Evolutionary conservation across 805 yeast species (phyloP).

Genomic region (Kregervanrija pseudodelftensis): DNA sequence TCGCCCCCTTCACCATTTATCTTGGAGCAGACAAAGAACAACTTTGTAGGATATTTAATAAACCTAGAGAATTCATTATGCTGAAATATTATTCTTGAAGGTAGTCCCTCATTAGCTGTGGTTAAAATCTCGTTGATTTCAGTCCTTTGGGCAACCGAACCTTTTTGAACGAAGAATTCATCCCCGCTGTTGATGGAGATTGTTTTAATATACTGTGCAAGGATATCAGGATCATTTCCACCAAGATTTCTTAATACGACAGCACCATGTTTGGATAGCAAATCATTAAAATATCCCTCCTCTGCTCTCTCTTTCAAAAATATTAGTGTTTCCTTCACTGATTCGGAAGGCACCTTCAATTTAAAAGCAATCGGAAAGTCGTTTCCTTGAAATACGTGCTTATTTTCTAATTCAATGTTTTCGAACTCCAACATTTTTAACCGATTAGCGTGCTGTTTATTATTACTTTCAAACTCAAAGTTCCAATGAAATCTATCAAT

Average conservation of each 20-base stretch:
- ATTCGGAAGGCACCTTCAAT: neutral
- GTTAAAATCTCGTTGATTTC: constrained; percentile 18
- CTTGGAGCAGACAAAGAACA: constrained; percentile 20
- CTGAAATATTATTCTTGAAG: constrained; percentile 18
- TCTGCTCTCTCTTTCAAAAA: constrained; percentile 12
- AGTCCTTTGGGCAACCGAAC: constrained; percentile 23
- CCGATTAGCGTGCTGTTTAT: too few relatives aligned
- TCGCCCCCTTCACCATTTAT: constrained; percentile 25
- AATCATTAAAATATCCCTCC: constrained; percentile 15
- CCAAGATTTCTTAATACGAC: constrained; percentile 22
- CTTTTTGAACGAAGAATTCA: constrained; percentile 24
- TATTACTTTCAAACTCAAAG: too few relatives aligned
- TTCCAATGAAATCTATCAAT: too few relatives aligned
- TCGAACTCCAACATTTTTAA: constrained; percentile 7
- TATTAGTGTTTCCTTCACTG: neutral
- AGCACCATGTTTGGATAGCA: constrained; percentile 23
- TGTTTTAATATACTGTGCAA: constrained; percentile 17
- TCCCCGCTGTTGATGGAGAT: constrained; percentile 19
- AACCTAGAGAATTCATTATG: constrained; percentile 31
- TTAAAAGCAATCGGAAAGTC: neutral
- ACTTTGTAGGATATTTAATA: constrained; percentile 21
- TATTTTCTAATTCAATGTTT: constrained; percentile 49
- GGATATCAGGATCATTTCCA: constrained; percentile 16
- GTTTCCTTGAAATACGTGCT: constrained; percentile 43
- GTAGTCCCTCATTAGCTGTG: constrained; percentile 30